A percentile compares a stretch with the other conserved stretches of the same genome.
phyloP scores from a whole-genome alignment of 257 asterid species.

The Cruciata laevipes region DNA sequence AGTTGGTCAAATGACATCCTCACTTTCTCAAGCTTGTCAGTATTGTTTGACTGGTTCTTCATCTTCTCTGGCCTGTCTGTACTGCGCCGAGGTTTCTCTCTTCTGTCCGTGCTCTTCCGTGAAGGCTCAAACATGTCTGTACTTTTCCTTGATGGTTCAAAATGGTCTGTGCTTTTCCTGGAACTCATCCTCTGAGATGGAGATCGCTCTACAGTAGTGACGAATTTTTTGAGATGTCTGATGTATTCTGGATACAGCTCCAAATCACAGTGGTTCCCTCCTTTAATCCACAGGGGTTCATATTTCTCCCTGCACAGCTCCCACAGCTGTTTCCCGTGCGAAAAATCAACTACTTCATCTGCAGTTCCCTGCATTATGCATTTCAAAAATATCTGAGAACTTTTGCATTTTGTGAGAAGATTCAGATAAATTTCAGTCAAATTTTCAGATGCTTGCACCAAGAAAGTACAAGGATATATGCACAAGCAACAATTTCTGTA shows the following conservation, averaged over 20 bases:
- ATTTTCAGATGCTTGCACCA: background rate
- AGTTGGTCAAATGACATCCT: conserved; percentile 60
- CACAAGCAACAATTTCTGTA: background rate
- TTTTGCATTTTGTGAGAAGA: background rate
- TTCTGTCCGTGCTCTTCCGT: conserved; percentile 77
- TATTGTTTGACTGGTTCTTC: conserved; percentile 43
- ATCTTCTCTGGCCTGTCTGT: conserved; percentile 59
- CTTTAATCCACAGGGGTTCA: conserved; percentile 87
- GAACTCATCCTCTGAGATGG: conserved; percentile 64
- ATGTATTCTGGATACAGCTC: conserved; percentile 81
- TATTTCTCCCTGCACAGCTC: conserved; percentile 75
- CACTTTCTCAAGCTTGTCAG: conserved; percentile 46
- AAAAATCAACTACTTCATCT: conserved; percentile 80
- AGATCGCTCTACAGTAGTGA: conserved; percentile 62
- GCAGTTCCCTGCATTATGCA: conserved; percentile 64
- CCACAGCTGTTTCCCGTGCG: conserved; percentile 88
- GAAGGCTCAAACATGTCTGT: conserved; percentile 63
- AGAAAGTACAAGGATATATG: background rate
- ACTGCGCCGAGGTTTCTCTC: conserved; percentile 79
- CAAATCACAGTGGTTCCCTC: conserved; percentile 77
- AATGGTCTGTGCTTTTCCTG: conserved; percentile 61
- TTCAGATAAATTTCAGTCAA: background rate
- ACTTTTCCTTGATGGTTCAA: conserved; percentile 69
- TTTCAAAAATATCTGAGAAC: background rate
- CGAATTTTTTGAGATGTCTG: conserved; percentile 65